A percentile compares a stretch with the other conserved stretches of the same genome.
These are phyloP conservation scores for Lobosporangium transversale DNA, from an alignment of 192 early-diverging fungal genomes.

Conservation along the genomic window DNA sequence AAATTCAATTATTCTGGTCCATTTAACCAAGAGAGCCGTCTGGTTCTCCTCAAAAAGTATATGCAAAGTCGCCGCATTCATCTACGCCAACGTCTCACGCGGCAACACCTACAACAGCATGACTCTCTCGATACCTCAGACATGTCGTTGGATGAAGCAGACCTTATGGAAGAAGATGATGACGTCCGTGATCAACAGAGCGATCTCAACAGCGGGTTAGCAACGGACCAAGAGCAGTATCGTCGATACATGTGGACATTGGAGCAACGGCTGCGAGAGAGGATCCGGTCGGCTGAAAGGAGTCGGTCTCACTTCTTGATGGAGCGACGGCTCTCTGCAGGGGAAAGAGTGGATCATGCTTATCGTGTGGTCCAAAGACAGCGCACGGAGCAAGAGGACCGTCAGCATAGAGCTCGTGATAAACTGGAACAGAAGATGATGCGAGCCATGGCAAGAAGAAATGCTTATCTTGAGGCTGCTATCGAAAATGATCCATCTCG, in stretches of 20 bases:
- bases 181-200: background rate
- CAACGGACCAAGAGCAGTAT: constrained; percentile 14
- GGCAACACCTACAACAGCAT: background rate
- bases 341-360: constrained; percentile 25
- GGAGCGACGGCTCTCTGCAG: constrained; percentile 33
- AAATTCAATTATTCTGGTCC: background rate
- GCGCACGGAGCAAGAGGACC: constrained; percentile 26
- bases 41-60: constrained; percentile 23
- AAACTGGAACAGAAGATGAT: constrained; percentile 50
- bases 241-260: constrained; percentile 32
- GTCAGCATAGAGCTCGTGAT: constrained; percentile 31
- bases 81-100: constrained; percentile 22
- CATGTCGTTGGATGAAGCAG: constrained; percentile 27
- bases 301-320: constrained; percentile 31
- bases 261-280: constrained; percentile 28
- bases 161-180: constrained; percentile 2
- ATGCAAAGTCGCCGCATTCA: constrained; percentile 35
- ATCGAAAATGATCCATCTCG: constrained; percentile 51
- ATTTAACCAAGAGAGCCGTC: constrained; percentile 13
- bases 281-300: constrained; percentile 34
- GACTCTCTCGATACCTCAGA: constrained; percentile 24
- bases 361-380: constrained; percentile 33
- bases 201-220: background rate
- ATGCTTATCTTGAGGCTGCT: constrained; percentile 41
- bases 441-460: constrained; percentile 34